These are phyloP conservation scores for Euphrasia arctica DNA, from an alignment of 305 asterid genomes.

Conservation along the genomic window DNA sequence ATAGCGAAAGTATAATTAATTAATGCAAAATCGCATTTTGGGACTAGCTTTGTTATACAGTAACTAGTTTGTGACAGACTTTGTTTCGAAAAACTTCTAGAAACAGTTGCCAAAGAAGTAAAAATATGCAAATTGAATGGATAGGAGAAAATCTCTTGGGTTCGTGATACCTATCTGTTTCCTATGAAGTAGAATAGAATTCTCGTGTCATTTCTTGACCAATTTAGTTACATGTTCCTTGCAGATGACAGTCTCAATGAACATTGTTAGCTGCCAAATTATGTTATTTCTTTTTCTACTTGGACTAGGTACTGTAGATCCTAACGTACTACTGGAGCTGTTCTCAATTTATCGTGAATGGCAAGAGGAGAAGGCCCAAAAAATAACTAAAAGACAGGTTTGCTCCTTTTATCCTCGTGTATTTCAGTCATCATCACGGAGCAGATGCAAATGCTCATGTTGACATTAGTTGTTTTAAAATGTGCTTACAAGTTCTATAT, in stretches of 20 bases:
- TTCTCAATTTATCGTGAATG: conserved; percentile 75
- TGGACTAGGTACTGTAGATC: conserved; percentile 64
- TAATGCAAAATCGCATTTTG: neutral
- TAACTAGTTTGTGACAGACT: conserved; percentile 1
- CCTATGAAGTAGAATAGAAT: conserved; percentile 1
- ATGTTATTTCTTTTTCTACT: conserved; percentile 25
- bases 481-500: conserved; percentile 9
- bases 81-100: neutral
- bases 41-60: conserved; percentile 6
- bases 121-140: conserved; percentile 17
- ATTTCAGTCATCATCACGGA: neutral
- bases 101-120: neutral
- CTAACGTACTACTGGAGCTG: conserved; percentile 85
- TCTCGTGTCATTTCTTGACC: conserved; percentile 4
- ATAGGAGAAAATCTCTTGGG: conserved; percentile 15
- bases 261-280: conserved; percentile 21
- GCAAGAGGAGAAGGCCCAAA: conserved; percentile 74
- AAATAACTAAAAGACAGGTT: conserved; percentile 75
- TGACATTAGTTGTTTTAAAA: conserved; percentile 4
- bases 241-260: conserved; percentile 13
- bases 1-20: neutral
- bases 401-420: conserved; percentile 22
- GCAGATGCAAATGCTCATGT: conserved; percentile 2
- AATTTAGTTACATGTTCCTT: conserved; percentile 10
- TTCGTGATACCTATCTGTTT: conserved; percentile 1